These are phyloP conservation scores for Juglanconis oblonga DNA, from an alignment of 2,329 filamentous ascomycete species.

Conservation along the genomic window DNA sequence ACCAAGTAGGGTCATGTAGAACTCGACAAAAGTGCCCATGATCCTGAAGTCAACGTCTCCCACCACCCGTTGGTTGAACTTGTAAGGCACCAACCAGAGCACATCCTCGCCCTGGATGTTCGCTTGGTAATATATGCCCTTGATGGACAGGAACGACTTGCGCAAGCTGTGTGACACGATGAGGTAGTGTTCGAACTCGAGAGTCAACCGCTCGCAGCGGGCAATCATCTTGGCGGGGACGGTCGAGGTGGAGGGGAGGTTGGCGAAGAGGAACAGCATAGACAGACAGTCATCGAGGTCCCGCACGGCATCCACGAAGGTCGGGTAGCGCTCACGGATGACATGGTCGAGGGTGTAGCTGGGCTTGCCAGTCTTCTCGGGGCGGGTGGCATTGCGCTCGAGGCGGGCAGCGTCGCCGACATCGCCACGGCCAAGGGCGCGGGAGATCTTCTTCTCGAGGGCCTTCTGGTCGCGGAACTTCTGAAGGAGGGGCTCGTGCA, in stretches of 20 bases:
- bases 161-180: conserved; percentile 87
- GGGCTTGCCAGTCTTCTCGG: conserved; percentile 88
- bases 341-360: conserved; percentile 93
- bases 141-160: conserved; percentile 97
- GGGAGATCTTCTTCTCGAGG: conserved; percentile 95
- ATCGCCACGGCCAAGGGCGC: conserved; percentile 87
- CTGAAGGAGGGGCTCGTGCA: conserved; percentile 89
- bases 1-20: conserved; percentile 93
- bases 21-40: conserved; percentile 98
- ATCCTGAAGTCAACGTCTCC: conserved; percentile 97
- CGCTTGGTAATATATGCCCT: conserved; percentile 99
- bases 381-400: conserved; percentile 79
- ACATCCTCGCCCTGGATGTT: conserved; percentile 97
- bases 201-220: conserved; percentile 85
- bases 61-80: conserved; percentile 92
- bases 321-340: conserved; percentile 96
- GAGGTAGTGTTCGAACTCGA: conserved; percentile 97
- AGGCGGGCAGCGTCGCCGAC: conserved; percentile 82
- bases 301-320: conserved; percentile 88
- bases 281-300: conserved; percentile 96
- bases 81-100: conserved; percentile 95
- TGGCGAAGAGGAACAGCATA: conserved; percentile 96
- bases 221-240: conserved; percentile 95
- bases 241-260: conserved; percentile 82
- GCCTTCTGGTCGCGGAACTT: conserved; percentile 98